A percentile compares a stretch with the other conserved stretches of the same genome.
phyloP scores from a whole-genome alignment of 345 rosid species.

The Syzygium grande region DNA sequence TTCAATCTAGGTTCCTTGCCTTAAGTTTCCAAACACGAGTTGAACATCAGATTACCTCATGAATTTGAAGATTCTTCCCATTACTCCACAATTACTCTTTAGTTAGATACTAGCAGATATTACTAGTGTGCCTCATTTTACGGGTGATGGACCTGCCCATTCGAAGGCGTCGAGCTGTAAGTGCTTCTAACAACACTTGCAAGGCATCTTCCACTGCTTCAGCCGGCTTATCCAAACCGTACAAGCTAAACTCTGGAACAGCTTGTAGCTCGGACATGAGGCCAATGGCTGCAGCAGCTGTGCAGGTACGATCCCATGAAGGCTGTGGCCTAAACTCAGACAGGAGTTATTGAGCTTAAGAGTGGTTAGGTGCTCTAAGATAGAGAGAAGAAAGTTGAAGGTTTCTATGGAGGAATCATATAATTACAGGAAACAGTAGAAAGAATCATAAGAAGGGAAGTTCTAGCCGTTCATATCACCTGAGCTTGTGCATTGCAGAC shows the following conservation, averaged over 20 bases:
- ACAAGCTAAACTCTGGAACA: slow-evolving; percentile 43
- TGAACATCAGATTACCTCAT: background rate
- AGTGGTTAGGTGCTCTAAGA: background rate
- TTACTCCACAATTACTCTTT: background rate
- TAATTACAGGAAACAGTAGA: background rate
- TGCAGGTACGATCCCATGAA: slow-evolving; percentile 94
- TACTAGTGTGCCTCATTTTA: slow-evolving; percentile 35
- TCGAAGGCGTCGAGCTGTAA: slow-evolving; percentile 69
- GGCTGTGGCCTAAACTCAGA: slow-evolving; percentile 76
- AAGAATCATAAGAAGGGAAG: background rate
- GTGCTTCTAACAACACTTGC: slow-evolving; percentile 53
- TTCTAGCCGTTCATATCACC: slow-evolving; percentile 30
- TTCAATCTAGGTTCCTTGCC: background rate
- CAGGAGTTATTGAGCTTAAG: background rate
- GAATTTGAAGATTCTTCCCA: background rate
- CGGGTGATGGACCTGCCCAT: slow-evolving; percentile 95
- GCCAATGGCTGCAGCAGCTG: slow-evolving; percentile 84
- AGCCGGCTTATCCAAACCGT: slow-evolving; percentile 46
- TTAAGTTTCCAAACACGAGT: background rate
- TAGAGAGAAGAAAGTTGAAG: background rate
- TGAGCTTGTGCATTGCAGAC: slow-evolving; percentile 90
- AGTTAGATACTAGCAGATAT: slow-evolving; percentile 26
- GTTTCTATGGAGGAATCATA: background rate
- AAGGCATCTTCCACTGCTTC: slow-evolving; percentile 67
- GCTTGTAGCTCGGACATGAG: slow-evolving; percentile 65